Conservation (phyloP, 2,329 filamentous ascomycete genomes). For the Pestalotiopsis sp. region DNA sequence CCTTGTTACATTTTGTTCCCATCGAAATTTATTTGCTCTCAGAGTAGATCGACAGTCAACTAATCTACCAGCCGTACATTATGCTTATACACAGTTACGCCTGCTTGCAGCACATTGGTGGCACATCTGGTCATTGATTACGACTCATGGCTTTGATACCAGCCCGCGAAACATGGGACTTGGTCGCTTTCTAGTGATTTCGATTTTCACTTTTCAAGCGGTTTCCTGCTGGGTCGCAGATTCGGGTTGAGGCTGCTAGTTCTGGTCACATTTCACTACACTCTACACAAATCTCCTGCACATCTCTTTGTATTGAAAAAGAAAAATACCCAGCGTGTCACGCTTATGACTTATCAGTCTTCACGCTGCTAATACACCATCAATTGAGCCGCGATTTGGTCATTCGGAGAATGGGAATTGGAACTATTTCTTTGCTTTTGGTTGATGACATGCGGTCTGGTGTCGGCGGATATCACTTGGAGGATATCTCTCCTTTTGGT, state of each 20-base stretch:
- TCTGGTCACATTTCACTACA: background rate
- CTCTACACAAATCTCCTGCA: background rate
- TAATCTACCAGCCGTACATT: conserved; percentile 1
- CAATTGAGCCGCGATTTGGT: background rate
- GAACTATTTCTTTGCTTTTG: background rate
- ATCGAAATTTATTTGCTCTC: background rate
- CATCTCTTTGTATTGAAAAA: background rate
- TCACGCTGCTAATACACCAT: conserved; percentile 7
- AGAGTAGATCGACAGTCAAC: background rate
- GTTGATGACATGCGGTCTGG: background rate
- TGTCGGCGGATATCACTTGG: background rate
- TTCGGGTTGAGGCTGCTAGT: background rate
- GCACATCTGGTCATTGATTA: background rate
- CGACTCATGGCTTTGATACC: background rate
- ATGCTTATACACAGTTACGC: background rate
- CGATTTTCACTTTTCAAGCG: background rate
- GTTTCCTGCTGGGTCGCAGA: background rate
- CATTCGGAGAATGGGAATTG: background rate
- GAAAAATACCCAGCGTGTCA: conserved; percentile 3
- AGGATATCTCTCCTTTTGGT: background rate
- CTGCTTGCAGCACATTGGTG: background rate
- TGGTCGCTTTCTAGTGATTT: background rate
- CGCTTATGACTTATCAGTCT: background rate
- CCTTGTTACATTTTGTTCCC: background rate
- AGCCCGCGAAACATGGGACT: background rate